These are phyloP conservation scores for Phytophthora podocarpi DNA, from an alignment of 352 stramenopile genomes.

Conservation along the genomic window DNA sequence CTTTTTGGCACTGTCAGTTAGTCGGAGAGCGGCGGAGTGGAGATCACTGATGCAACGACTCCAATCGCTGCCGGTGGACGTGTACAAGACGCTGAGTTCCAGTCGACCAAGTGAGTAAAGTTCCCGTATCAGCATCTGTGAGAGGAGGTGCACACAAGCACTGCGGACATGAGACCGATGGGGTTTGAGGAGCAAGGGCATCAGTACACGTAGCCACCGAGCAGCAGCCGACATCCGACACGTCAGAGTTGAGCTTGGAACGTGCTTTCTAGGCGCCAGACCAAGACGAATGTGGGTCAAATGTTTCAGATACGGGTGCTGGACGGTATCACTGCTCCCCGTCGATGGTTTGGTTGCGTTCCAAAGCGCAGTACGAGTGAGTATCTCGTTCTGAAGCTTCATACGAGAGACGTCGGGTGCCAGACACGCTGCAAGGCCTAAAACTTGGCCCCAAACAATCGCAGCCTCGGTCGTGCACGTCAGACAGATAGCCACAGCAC, in stretches of 20 bases:
- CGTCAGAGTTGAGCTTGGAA: constrained; percentile 8
- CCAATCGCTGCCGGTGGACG: constrained; percentile 53
- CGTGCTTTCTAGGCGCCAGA: constrained; percentile 13
- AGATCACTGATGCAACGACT: constrained; percentile 64
- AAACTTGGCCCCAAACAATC: constrained; percentile 23
- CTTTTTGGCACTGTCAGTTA: constrained; percentile 34
- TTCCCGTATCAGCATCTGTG: constrained; percentile 48
- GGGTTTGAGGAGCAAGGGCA: constrained; percentile 57
- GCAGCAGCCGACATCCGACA: constrained; percentile 36
- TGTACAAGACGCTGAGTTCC: constrained; percentile 28
- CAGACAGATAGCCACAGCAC: constrained; percentile 7
- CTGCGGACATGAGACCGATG: constrained; percentile 51
- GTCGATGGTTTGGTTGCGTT: constrained; percentile 25
- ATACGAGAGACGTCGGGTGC: constrained; percentile 21
- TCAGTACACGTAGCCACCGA: constrained; percentile 48
- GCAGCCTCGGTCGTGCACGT: constrained; percentile 30
- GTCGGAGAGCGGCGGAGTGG: constrained; percentile 53
- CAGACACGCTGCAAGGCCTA: constrained; percentile 20
- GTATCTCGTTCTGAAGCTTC: constrained; percentile 50
- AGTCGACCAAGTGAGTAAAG: constrained; percentile 30
- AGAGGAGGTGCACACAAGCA: constrained; percentile 44
- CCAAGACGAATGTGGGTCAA: constrained; percentile 47
- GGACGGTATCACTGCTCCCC: constrained; percentile 16
- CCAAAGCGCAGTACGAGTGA: constrained; percentile 22
- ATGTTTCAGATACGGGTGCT: constrained; percentile 51